Conservation (phyloP, 179 eudicot species). For the Spinacia oleracea region DNA sequence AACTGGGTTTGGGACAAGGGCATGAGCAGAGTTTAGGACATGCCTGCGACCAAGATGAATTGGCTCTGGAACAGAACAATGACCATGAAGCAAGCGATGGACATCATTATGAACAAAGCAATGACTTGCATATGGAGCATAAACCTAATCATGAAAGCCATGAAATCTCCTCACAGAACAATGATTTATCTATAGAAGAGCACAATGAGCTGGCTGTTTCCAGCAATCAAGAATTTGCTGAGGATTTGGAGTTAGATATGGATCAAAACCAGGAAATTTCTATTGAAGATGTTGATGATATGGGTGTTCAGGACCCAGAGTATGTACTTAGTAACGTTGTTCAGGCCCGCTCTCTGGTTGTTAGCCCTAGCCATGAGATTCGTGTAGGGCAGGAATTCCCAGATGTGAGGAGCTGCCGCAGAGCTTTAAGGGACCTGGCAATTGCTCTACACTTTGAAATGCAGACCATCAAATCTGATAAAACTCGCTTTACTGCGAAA, state of each 20-base stretch:
- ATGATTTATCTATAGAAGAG: conserved; percentile 47
- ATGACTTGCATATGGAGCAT: conserved; percentile 41
- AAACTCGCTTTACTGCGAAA: conserved; percentile 88
- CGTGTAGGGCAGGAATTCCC: conserved; percentile 83
- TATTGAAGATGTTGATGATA: conserved; percentile 38
- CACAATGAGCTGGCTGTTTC: conserved; percentile 40
- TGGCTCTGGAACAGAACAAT: conserved; percentile 32
- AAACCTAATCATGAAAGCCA: conserved; percentile 41
- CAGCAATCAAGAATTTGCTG: conserved; percentile 40
- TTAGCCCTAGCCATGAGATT: conserved; percentile 52
- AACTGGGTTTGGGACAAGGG: conserved; percentile 33
- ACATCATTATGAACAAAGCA: conserved; percentile 42
- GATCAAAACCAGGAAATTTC: conserved; percentile 53
- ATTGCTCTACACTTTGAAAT: conserved; percentile 86
- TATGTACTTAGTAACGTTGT: conserved; percentile 46
- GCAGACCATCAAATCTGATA: conserved; percentile 85
- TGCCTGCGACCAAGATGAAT: conserved; percentile 21
- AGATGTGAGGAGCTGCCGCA: conserved; percentile 80
- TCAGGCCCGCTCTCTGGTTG: conserved; percentile 56
- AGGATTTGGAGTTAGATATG: conserved; percentile 55
- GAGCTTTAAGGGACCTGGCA: conserved; percentile 76
- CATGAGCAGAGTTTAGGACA: conserved; percentile 41
- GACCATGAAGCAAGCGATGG: conserved; percentile 41
- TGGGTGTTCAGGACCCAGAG: conserved; percentile 42
- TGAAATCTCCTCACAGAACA: conserved; percentile 36